These are phyloP conservation scores for Reutealis trisperma DNA, from an alignment of 345 rosid species.

Conservation along the genomic window DNA sequence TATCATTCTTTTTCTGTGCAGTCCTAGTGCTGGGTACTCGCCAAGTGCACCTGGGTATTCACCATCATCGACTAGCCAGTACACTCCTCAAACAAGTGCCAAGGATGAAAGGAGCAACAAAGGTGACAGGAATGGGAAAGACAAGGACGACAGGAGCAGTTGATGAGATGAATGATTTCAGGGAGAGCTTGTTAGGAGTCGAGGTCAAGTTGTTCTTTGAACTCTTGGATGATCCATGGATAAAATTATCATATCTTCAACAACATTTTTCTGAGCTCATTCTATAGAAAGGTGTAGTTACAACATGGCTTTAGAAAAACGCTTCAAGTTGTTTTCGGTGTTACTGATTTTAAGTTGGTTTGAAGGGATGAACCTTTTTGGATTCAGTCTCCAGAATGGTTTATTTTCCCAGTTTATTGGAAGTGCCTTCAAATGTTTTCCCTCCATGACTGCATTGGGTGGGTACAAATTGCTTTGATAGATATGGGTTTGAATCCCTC, in stretches of 20 bases:
- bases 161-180: not conserved
- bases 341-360: not conserved
- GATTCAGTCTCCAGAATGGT: not conserved
- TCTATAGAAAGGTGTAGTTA: not conserved
- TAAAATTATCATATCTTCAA: not conserved
- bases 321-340: not conserved
- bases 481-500: no score
- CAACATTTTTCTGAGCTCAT: not conserved
- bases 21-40: slow-evolving; percentile 84
- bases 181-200: not conserved
- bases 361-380: not conserved
- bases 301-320: not conserved
- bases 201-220: slow-evolving; percentile 4
- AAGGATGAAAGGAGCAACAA: slow-evolving; percentile 49
- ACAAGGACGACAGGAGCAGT: slow-evolving; percentile 28
- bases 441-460: no score
- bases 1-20: slow-evolving; percentile 21
- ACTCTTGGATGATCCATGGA: not conserved
- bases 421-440: not conserved
- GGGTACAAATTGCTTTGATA: no score
- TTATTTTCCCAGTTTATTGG: not conserved
- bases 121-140: slow-evolving; percentile 21
- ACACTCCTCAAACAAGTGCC: slow-evolving; percentile 62
- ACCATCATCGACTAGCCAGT: slow-evolving; percentile 79
- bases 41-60: slow-evolving; percentile 84